These are phyloP conservation scores for Corylus heterophylla DNA, from an alignment of 306 rosid genomes.

Conservation along the genomic window DNA sequence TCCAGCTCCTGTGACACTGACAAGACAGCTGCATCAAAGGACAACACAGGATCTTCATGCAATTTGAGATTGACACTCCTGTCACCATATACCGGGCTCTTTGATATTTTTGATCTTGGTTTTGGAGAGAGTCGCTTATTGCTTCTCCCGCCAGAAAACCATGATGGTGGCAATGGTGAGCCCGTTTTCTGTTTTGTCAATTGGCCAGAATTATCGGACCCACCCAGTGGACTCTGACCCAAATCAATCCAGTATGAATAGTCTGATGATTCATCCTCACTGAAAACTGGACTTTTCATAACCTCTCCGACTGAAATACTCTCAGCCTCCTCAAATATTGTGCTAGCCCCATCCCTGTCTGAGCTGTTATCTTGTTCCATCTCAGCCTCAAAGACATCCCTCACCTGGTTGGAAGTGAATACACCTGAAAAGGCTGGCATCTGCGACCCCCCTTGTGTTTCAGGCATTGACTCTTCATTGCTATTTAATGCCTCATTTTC, in stretches of 20 bases:
- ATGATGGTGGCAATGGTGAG: constrained; percentile 79
- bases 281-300: constrained; percentile 96
- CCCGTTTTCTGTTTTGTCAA: constrained; percentile 55
- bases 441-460: constrained; percentile 60
- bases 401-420: constrained; percentile 84
- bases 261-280: constrained; percentile 93
- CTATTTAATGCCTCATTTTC: constrained; percentile 56
- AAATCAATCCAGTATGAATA: constrained; percentile 93
- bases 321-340: constrained; percentile 90
- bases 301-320: constrained; percentile 87
- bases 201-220: constrained; percentile 66
- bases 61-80: constrained; percentile 43
- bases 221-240: constrained; percentile 85
- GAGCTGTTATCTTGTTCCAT: constrained; percentile 88
- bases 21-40: constrained; percentile 85
- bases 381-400: constrained; percentile 90
- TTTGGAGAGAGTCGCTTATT: constrained; percentile 61
- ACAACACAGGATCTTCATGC: constrained; percentile 62
- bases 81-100: constrained; percentile 79
- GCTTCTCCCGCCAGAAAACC: constrained; percentile 69
- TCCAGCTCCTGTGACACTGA: constrained; percentile 83
- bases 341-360: constrained; percentile 91
- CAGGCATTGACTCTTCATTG: constrained; percentile 53
- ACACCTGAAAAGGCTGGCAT: constrained; percentile 96
- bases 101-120: constrained; percentile 62